These are phyloP conservation scores for Spergularia azorica DNA, from an alignment of 179 eudicot genomes.

Conservation along the genomic window DNA sequence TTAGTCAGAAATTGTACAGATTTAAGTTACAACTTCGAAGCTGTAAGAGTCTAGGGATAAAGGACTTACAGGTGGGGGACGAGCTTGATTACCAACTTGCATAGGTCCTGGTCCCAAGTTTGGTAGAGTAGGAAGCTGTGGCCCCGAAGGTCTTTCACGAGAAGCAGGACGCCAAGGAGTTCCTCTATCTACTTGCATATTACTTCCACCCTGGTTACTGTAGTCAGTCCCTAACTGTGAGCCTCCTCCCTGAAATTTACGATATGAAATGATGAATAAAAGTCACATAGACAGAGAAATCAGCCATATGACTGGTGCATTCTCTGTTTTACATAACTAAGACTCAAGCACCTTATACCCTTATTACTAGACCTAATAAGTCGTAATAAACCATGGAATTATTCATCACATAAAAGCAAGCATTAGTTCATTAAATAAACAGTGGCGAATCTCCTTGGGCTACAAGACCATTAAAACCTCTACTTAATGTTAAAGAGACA, in stretches of 20 bases:
- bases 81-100: conserved; percentile 70
- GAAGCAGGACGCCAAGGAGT: conserved; percentile 63
- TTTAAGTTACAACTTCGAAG: background rate
- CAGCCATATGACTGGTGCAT: too few species aligned
- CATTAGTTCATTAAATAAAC: too few species aligned
- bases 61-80: conserved; percentile 53
- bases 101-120: conserved; percentile 44
- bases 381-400: too few species aligned
- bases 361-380: too few species aligned
- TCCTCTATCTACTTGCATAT: conserved; percentile 69
- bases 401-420: too few species aligned
- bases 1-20: conserved; percentile 5
- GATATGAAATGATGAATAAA: background rate
- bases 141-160: conserved; percentile 42
- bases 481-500: too few species aligned
- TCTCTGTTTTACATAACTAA: too few species aligned
- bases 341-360: too few species aligned
- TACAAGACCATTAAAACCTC: too few species aligned
- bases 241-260: conserved; percentile 52
- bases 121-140: conserved; percentile 53
- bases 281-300: background rate
- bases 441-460: too few species aligned
- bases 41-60: background rate
- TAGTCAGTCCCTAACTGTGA: conserved; percentile 63
- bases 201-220: conserved; percentile 49